Evolutionary conservation across 345 rosid genomes (phyloP), one percentile per base, ranked within the genome.

Genomic region (Anastatica hierochuntica): DNA sequence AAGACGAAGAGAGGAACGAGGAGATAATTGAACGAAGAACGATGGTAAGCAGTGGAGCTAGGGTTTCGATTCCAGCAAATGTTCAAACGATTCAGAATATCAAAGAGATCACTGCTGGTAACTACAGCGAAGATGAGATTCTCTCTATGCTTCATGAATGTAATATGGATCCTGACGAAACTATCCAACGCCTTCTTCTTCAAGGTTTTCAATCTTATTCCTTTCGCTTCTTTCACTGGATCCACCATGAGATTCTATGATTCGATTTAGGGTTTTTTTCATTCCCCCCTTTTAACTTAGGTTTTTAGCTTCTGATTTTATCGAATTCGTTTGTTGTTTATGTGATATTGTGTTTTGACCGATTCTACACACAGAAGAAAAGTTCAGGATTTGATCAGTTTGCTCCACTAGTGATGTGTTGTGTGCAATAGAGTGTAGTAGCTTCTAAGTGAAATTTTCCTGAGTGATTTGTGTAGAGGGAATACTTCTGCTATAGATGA

Each of bases 71-170:
- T 44, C 76, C 88, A 20, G 69, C 56, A 58, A 69, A 40, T 67
- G 72, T 77, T 38, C 64, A 78, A 74, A 75, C 36, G 94, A 75
- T 90, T 86, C 85, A 77, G 44, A 58, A 58, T 63, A 64, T 90
- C 6, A 81, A 84, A 69, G 97, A 90, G 86, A 80, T 79, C 79
- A 72, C 83, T 37, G 72, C 66, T 45, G 72, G 77, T 17, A 77
- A 77, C 75, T 88, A 86, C 51, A 76, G 82, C 63, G 97, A 90
- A 27, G 97, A 90, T 10, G 97, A 90, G 79, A 86, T 90, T 76
- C 76, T 73, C 60, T 90, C 97, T 72, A 86, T 83, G 90, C 94
- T 90, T 39, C 75, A 65, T 68, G 94, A 85, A 50, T 90, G 97
- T 29, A 76, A 78, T 15, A 86, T 86, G 97, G 85, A 90, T 86